Evolutionary conservation across 2,329 filamentous ascomycete genomes (phyloP).

Genomic region (Cyphellophora europaea): DNA sequence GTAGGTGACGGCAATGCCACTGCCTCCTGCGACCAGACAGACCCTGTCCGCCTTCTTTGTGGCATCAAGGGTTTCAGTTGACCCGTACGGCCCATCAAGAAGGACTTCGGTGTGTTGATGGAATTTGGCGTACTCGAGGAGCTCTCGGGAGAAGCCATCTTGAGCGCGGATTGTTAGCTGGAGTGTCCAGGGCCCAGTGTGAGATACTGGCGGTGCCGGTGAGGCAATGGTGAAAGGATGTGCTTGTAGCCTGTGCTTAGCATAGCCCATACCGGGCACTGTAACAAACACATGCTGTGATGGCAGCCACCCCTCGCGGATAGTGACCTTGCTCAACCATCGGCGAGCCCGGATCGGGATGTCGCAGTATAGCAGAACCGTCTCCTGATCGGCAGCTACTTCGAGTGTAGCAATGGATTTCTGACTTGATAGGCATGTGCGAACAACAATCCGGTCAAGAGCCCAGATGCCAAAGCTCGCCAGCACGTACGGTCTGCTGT

Average conservation of each 20-base stretch:
- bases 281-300: constrained; percentile 57
- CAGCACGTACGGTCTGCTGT: constrained; percentile 43
- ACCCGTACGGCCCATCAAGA: constrained; percentile 59
- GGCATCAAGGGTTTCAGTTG: constrained; percentile 44
- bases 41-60: constrained; percentile 40
- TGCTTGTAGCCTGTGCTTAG: constrained; percentile 46
- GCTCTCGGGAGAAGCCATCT: constrained; percentile 48
- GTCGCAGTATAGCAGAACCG: constrained; percentile 32
- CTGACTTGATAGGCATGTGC: constrained; percentile 43
- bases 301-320: constrained; percentile 48
- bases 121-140: constrained; percentile 42
- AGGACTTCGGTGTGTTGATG: constrained; percentile 38
- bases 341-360: constrained; percentile 9
- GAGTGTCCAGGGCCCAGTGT: constrained; percentile 30
- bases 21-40: constrained; percentile 53
- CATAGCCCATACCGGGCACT: constrained; percentile 42
- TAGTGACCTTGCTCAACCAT: constrained; percentile 17
- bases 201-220: constrained; percentile 10
- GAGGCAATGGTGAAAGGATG: constrained; percentile 62
- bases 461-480: constrained; percentile 47
- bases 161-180: constrained; percentile 50
- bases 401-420: constrained; percentile 40
- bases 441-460: constrained; percentile 49
- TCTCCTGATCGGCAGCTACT: constrained; percentile 49
- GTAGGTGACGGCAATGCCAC: constrained; percentile 56